These are phyloP conservation scores for Myxozyma lipomycoides DNA, from an alignment of 805 yeast genomes.

Conservation along the genomic window DNA sequence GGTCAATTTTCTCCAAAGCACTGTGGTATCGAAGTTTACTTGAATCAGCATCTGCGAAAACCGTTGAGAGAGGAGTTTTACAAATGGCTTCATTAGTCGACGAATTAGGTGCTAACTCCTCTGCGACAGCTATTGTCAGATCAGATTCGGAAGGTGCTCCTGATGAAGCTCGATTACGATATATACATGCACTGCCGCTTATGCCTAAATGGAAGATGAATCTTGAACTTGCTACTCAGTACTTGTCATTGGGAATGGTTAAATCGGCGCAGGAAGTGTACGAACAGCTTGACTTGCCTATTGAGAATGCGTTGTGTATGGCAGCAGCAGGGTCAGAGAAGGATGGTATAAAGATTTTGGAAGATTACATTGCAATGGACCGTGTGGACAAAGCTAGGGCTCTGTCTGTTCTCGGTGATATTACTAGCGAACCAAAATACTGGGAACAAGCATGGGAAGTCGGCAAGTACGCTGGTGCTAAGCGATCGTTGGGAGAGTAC, in stretches of 20 bases:
- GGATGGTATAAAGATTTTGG: slow-evolving; percentile 60
- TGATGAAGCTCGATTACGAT: slow-evolving; percentile 55
- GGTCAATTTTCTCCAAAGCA: slow-evolving; percentile 75
- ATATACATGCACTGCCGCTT: slow-evolving; percentile 68
- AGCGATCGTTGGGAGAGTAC: slow-evolving; percentile 72
- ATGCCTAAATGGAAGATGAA: slow-evolving; percentile 86
- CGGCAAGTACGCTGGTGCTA: slow-evolving; percentile 80
- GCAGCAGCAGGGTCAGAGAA: slow-evolving; percentile 71
- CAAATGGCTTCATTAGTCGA: slow-evolving; percentile 91
- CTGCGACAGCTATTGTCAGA: slow-evolving; percentile 31
- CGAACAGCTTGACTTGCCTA: slow-evolving; percentile 66
- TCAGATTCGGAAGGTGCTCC: slow-evolving; percentile 30
- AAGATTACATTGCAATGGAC: slow-evolving; percentile 44
- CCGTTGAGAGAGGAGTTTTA: slow-evolving; percentile 88
- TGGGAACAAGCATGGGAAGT: slow-evolving; percentile 89
- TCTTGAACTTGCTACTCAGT: slow-evolving; percentile 74
- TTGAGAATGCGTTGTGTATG: slow-evolving; percentile 85
- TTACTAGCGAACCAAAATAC: slow-evolving; percentile 64
- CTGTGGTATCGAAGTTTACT: slow-evolving; percentile 85
- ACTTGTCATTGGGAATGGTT: slow-evolving; percentile 76
- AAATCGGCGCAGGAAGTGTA: slow-evolving; percentile 87
- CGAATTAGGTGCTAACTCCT: slow-evolving; percentile 65
- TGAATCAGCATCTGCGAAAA: slow-evolving; percentile 75
- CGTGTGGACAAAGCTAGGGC: slow-evolving; percentile 80
- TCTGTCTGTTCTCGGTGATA: slow-evolving; percentile 78